Base-by-base conservation (phyloP, 176 grass and related monocot species). In the Lolium multiflorum region DNA sequence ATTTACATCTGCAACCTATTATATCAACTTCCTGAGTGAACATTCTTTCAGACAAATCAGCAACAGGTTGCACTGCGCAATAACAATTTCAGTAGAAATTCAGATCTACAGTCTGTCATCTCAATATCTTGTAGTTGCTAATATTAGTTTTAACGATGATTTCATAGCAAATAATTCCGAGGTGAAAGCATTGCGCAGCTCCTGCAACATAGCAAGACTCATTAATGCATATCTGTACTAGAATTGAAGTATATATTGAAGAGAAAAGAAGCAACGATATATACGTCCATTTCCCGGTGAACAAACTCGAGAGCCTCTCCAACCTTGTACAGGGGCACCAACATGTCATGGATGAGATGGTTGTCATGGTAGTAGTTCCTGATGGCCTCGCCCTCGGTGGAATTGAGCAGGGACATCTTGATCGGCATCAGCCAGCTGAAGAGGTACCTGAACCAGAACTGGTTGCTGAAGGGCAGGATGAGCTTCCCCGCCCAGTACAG, bases 351-450 rank as follows among this genome's bases (percentile, higher is more conserved):
- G 75, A 96, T 99, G 37, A 99, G 94, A 77, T 99, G 97, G 75
- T 88, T 90, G n/a, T 99, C 94, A 56, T 99, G 97, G 85, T 99
- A 99, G 87, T 99, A 99, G 48, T 99, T 99, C 71, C 94, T 91
- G 82, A 99, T 76, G 58, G 94, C 77, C 38, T 99, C 92, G 4
- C 97, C 97, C 71, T 99, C 94, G 18, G 97, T 99, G 5, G 94
- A 92, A 90, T 99, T 99, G 43, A 99, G 94, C 31, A 99, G 80
- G 46, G 97, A 99, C 26, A 99, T 89, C 90, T 96, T 99, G 1
- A 94, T 94, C 1, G 97, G 97, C 97, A 99, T 99, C 47, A 96
- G 52, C 97, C 97, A 99, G 9, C 97, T 90, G 0, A 99, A 52
- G 48, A 88, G 54, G 88, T 86, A 99, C 63, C 94, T 93, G 94